phyloP scores from a whole-genome alignment of 1,284 basidiomycete species.

The Ustilago sp. region DNA sequence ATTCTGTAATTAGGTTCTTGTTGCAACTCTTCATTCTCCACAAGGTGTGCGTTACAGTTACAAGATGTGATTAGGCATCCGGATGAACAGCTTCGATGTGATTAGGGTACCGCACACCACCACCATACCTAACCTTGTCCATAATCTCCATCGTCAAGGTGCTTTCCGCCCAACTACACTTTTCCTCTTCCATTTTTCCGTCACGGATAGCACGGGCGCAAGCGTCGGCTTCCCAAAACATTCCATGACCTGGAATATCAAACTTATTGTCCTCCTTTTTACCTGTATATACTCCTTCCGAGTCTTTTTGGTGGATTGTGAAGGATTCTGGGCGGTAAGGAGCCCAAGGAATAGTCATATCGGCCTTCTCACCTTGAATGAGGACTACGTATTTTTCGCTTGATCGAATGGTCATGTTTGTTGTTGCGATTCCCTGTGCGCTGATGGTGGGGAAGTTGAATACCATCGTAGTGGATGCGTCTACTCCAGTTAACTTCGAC shows the following conservation, averaged over 20 bases:
- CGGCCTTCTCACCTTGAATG: slow-evolving; percentile 58
- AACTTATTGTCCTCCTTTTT: slow-evolving; percentile 72
- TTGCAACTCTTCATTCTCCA: background rate
- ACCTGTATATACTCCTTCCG: slow-evolving; percentile 34
- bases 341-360: slow-evolving; percentile 75
- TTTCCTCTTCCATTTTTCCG: slow-evolving; percentile 79
- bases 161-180: slow-evolving; percentile 75
- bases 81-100: slow-evolving; percentile 25
- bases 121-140: slow-evolving; percentile 47
- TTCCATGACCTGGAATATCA: slow-evolving; percentile 73
- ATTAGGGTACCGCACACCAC: slow-evolving; percentile 41
- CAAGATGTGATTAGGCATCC: background rate
- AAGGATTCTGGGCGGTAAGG: slow-evolving; percentile 73
- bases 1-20: background rate
- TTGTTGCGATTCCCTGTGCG: slow-evolving; percentile 60
- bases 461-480: slow-evolving; percentile 80
- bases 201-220: slow-evolving; percentile 82
- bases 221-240: slow-evolving; percentile 76
- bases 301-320: slow-evolving; percentile 54
- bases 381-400: slow-evolving; percentile 26
- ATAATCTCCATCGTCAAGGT: slow-evolving; percentile 56
- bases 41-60: background rate
- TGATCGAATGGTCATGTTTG: slow-evolving; percentile 37
- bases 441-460: slow-evolving; percentile 76
- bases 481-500: slow-evolving; percentile 81